A percentile compares a stretch with the other conserved stretches of the same genome.
Evolutionary conservation across 2,329 filamentous ascomycete species (phyloP).

Genomic region (Plectosphaerella cucumerina): DNA sequence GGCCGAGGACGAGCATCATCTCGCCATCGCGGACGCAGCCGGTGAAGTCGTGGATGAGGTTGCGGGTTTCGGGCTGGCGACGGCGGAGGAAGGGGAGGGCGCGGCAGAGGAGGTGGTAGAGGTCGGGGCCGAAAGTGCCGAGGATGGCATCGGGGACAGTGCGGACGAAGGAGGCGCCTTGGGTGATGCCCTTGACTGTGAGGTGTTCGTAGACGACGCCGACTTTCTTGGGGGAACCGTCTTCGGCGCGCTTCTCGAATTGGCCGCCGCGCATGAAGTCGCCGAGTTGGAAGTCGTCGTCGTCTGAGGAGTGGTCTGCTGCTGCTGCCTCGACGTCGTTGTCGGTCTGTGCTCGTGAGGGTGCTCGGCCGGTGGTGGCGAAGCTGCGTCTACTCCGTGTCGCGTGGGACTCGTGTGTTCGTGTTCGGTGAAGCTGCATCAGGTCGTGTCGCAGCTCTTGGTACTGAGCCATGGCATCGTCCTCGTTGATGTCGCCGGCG

Average conservation of each 20-base stretch:
- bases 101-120: slow-evolving; percentile 58
- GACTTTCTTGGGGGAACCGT: slow-evolving; percentile 60
- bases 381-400: neutral
- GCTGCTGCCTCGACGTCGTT: neutral
- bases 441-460: slow-evolving; percentile 29
- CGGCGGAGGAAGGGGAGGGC: slow-evolving; percentile 27
- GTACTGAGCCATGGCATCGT: slow-evolving; percentile 28
- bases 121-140: slow-evolving; percentile 76
- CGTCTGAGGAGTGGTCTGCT: neutral
- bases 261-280: neutral
- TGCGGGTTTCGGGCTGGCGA: slow-evolving; percentile 15
- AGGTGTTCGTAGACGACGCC: slow-evolving; percentile 74
- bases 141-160: slow-evolving; percentile 71
- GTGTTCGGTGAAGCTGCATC: slow-evolving; percentile 26
- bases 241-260: neutral
- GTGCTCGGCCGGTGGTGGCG: neutral
- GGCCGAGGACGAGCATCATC: slow-evolving; percentile 50
- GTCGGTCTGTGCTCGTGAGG: neutral
- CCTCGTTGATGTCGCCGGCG: slow-evolving; percentile 26
- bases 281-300: neutral
- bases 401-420: slow-evolving; percentile 27
- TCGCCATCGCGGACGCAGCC: slow-evolving; percentile 29
- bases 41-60: slow-evolving; percentile 26
- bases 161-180: slow-evolving; percentile 63
- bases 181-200: slow-evolving; percentile 67